phyloP scores from a whole-genome alignment of 2,329 filamentous ascomycete species.

The Diaporthe velutina region DNA sequence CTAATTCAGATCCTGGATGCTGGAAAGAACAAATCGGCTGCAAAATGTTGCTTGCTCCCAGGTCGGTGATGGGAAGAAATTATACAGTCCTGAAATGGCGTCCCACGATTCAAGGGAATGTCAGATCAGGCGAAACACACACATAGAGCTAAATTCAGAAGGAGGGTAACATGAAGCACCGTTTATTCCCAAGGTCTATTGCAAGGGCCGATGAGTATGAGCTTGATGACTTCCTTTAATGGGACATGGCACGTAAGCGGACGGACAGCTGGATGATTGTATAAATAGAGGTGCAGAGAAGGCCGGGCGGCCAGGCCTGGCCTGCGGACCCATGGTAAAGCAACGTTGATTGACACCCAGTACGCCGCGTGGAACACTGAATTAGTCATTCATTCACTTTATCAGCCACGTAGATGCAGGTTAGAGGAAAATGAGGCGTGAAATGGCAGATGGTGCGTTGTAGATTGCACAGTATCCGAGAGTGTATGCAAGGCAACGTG shows the following conservation, averaged over 20 bases:
- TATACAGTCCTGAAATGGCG: not conserved
- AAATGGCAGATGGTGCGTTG: too few relatives aligned
- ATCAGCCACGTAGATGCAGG: not conserved
- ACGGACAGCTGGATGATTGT: not conserved
- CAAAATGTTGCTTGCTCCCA: not conserved
- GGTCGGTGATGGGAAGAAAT: not conserved
- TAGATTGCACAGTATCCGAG: not conserved
- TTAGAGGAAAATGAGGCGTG: not conserved
- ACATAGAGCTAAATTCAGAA: not conserved
- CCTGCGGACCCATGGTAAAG: not conserved
- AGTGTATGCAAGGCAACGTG: too few relatives aligned
- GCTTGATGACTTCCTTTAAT: not conserved
- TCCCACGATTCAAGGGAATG: not conserved
- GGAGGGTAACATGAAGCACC: not conserved
- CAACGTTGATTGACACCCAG: not conserved
- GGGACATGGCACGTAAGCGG: not conserved
- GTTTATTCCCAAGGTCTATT: not conserved
- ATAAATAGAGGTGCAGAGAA: conserved; percentile 25
- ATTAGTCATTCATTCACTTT: not conserved
- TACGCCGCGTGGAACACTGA: not conserved
- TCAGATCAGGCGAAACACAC: not conserved
- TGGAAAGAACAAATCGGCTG: not conserved
- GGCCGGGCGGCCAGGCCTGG: conserved; percentile 2
- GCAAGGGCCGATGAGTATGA: not conserved
- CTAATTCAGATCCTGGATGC: not conserved